Conservation (phyloP, 345 rosid species). For the Citrus reticulata region DNA sequence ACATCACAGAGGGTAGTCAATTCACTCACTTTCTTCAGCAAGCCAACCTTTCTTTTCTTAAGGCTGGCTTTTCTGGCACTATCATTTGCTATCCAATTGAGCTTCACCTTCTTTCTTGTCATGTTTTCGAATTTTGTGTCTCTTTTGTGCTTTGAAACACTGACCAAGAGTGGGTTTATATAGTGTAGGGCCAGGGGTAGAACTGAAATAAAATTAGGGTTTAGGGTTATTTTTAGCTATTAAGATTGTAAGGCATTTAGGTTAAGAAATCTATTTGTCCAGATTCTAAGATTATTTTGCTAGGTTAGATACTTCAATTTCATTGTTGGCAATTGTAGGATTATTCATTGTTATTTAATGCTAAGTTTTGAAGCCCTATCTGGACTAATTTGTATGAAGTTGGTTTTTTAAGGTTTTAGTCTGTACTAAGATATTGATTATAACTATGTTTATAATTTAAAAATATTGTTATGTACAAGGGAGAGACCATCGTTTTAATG, state of each 20-base stretch:
- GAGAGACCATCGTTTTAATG: neutral
- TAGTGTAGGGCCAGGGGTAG: neutral
- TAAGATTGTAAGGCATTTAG: neutral
- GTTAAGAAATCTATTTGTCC: conserved; percentile 10
- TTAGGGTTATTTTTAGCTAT: neutral
- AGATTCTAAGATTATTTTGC: neutral
- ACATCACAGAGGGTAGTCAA: conserved; percentile 38
- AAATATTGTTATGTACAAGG: neutral
- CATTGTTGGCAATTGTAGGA: conserved; percentile 1
- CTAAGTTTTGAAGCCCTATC: neutral
- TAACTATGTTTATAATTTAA: neutral
- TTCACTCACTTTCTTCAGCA: conserved; percentile 48
- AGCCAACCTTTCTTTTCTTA: conserved; percentile 38
- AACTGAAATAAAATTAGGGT: neutral
- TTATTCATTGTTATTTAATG: conserved; percentile 11
- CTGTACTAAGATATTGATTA: neutral
- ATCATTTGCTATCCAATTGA: conserved; percentile 34
- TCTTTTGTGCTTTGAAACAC: neutral
- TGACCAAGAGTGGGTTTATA: neutral
- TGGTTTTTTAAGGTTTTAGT: neutral
- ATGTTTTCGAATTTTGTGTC: conserved; percentile 17
- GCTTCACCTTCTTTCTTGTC: conserved; percentile 49
- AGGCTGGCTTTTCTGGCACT: conserved; percentile 40
- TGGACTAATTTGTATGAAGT: neutral
- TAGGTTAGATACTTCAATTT: conserved; percentile 9